Evolutionary conservation across 306 rosid genomes (phyloP).

Genomic region (Pyrus bretschneideri): DNA sequence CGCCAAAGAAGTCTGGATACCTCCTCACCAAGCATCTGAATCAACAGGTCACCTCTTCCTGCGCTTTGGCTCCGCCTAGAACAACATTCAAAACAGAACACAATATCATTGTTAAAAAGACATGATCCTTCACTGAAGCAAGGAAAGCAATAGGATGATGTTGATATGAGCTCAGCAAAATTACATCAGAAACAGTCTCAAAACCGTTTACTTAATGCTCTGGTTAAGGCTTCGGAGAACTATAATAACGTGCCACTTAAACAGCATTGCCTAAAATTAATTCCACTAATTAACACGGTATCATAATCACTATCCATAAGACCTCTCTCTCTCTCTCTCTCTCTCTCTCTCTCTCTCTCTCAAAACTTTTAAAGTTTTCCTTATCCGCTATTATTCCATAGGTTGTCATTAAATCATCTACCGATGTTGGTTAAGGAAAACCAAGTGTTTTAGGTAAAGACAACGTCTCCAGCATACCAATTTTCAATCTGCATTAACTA

Average conservation of each 20-base stretch:
- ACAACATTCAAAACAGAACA: constrained; percentile 2
- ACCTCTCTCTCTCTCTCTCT: neutral
- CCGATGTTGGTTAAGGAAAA: neutral
- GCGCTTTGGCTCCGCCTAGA: constrained; percentile 52
- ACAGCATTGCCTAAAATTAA: neutral
- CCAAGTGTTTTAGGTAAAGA: neutral
- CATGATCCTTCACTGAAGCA: neutral
- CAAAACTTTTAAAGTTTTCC: neutral
- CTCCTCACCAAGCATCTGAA: constrained; percentile 24
- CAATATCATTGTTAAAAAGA: neutral
- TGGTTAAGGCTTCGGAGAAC: neutral
- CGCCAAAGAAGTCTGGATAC: constrained; percentile 30
- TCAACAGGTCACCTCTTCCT: constrained; percentile 43
- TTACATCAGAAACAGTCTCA: neutral
- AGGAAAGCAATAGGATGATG: neutral
- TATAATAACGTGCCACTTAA: neutral
- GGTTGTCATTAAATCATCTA: neutral
- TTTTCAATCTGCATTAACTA: neutral
- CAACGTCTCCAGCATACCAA: neutral
- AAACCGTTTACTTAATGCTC: neutral
- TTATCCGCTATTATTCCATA: neutral
- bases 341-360: neutral
- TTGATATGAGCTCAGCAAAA: neutral
- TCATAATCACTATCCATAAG: neutral
- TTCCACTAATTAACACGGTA: neutral